A percentile compares a stretch with the other conserved stretches of the same genome.
Conservation (phyloP, 768 basidiomycete genomes). For the Psilocybe cubensis region DNA sequence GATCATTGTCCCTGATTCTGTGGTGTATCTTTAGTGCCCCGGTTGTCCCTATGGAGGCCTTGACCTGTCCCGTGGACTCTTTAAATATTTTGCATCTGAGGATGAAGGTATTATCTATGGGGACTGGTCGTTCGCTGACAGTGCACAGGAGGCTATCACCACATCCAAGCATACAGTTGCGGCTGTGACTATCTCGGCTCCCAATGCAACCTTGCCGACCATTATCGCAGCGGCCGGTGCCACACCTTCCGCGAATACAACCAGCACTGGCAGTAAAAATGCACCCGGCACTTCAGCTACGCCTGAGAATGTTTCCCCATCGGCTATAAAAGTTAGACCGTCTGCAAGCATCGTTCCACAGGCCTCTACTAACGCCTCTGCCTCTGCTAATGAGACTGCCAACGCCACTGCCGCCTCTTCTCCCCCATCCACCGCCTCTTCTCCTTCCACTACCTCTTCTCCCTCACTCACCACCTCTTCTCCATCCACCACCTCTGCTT, state of each 20-base stretch:
- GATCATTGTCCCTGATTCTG: neutral
- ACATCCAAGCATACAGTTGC: slow-evolving; percentile 22
- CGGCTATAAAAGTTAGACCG: no score
- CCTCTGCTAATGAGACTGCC: no score
- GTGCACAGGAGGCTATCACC: slow-evolving; percentile 4
- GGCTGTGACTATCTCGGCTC: no score
- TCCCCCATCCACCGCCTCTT: neutral
- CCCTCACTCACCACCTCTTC: neutral
- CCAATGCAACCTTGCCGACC: no score
- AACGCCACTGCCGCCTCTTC: neutral
- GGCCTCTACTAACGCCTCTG: no score
- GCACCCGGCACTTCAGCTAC: no score
- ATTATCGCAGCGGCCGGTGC: no score
- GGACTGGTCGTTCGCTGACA: slow-evolving; percentile 57
- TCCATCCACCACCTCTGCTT: slow-evolving; percentile 2
- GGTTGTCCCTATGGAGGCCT: slow-evolving; percentile 70
- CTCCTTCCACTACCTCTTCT: slow-evolving; percentile 1
- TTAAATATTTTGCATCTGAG: slow-evolving; percentile 56
- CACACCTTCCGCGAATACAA: no score
- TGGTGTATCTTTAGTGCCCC: slow-evolving; percentile 50
- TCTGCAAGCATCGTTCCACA: no score
- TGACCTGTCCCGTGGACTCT: slow-evolving; percentile 71
- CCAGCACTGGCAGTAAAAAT: no score
- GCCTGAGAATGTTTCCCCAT: no score
- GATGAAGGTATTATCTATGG: slow-evolving; percentile 60